These are phyloP conservation scores for Syncephalastrum sp. DNA, from an alignment of 371 early-diverging fungal species.

Conservation along the genomic window DNA sequence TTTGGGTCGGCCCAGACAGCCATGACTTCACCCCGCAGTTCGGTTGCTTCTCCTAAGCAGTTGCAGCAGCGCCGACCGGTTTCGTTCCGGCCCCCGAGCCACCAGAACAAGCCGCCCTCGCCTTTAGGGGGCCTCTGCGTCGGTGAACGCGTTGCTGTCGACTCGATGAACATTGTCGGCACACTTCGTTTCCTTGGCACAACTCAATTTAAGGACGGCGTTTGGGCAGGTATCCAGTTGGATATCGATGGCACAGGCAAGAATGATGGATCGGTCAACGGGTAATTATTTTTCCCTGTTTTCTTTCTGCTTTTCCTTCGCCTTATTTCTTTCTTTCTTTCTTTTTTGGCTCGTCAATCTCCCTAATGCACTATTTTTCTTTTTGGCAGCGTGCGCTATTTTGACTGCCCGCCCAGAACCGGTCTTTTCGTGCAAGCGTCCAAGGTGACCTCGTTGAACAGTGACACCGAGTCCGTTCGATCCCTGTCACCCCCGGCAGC, in stretches of 20 bases:
- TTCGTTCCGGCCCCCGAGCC: background rate
- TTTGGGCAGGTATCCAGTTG: slow-evolving; percentile 80
- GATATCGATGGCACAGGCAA: slow-evolving; percentile 70
- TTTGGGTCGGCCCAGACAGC: slow-evolving; percentile 22
- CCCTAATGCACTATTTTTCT: slow-evolving; percentile 5
- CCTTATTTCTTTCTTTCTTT: background rate
- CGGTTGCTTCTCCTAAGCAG: slow-evolving; percentile 20
- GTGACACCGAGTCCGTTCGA: slow-evolving; percentile 27
- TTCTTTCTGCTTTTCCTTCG: slow-evolving; percentile 4
- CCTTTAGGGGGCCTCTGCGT: slow-evolving; percentile 18
- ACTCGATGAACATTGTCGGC: slow-evolving; percentile 67
- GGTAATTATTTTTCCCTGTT: slow-evolving; percentile 29
- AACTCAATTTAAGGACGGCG: slow-evolving; percentile 65
- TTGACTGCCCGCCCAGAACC: slow-evolving; percentile 60
- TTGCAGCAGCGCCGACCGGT: slow-evolving; percentile 7
- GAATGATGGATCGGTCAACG: slow-evolving; percentile 70
- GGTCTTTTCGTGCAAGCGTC: slow-evolving; percentile 70
- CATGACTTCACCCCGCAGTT: slow-evolving; percentile 25
- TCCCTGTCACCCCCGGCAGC: slow-evolving; percentile 39
- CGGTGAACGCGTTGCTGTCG: slow-evolving; percentile 70
- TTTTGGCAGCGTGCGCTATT: slow-evolving; percentile 52
- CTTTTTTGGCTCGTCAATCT: slow-evolving; percentile 1
- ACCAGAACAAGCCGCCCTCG: slow-evolving; percentile 8
- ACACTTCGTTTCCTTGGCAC: slow-evolving; percentile 74
- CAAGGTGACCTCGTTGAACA: slow-evolving; percentile 52